These are phyloP conservation scores for Flueggea neowawraea DNA, from an alignment of 441 rosid genomes.

Conservation along the genomic window DNA sequence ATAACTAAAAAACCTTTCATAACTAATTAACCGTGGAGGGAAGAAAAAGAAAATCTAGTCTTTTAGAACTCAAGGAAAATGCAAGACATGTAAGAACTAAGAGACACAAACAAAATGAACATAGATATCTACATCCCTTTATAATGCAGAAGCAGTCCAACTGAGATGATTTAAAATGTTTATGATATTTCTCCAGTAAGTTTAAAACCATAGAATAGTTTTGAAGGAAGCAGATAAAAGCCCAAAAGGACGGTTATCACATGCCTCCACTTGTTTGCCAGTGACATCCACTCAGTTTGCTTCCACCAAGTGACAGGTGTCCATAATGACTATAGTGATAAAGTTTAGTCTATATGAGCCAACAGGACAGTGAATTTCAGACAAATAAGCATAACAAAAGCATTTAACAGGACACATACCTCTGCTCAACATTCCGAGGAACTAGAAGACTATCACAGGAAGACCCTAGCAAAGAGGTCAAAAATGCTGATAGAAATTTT, in stretches of 20 bases:
- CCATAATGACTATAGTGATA: background rate
- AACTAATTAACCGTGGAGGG: too few species aligned
- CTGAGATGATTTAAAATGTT: background rate
- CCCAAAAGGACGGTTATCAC: background rate
- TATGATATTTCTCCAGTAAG: background rate
- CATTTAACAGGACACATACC: slow-evolving; percentile 36
- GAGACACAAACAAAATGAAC: too few species aligned
- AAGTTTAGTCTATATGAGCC: background rate
- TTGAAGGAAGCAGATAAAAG: background rate
- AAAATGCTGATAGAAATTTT: slow-evolving; percentile 70
- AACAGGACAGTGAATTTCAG: background rate
- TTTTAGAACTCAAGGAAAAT: too few species aligned
- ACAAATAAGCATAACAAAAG: background rate
- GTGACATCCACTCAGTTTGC: background rate
- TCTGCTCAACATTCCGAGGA: slow-evolving; percentile 64
- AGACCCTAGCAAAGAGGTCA: slow-evolving; percentile 78
- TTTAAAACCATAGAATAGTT: background rate
- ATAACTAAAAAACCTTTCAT: too few species aligned
- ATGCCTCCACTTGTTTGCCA: background rate
- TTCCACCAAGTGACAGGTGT: background rate
- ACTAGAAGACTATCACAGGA: slow-evolving; percentile 53
- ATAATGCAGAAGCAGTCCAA: background rate
- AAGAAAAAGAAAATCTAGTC: too few species aligned
- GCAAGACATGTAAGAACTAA: too few species aligned
- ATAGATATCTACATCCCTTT: too few species aligned